Conservation (phyloP, 2,329 filamentous ascomycete species). For the Pestalotiopsis sp. region DNA sequence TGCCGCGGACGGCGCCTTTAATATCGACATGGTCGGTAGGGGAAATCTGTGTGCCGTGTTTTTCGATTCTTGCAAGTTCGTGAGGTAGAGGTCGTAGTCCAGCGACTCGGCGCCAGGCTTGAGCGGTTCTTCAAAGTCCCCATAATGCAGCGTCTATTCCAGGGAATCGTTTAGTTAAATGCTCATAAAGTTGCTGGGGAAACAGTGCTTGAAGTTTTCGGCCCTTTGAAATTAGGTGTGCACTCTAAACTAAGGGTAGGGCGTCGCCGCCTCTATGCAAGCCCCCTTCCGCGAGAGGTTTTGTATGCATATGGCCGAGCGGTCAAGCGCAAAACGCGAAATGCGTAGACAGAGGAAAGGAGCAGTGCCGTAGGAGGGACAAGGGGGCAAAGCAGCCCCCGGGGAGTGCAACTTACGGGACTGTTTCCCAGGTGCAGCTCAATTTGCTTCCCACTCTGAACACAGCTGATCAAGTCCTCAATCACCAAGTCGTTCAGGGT, state of each 20-base stretch:
- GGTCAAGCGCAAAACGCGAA: background rate
- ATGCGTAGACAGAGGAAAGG: background rate
- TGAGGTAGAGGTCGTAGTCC: constrained; percentile 59
- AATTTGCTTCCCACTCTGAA: constrained; percentile 57
- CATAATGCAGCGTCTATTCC: constrained; percentile 55
- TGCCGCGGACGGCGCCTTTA: constrained; percentile 38
- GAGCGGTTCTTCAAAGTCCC: constrained; percentile 50
- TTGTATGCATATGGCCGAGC: background rate
- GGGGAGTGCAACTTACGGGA: constrained; percentile 53
- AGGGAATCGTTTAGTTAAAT: background rate
- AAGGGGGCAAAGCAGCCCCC: too few species aligned
- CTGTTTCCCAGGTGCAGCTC: constrained; percentile 58
- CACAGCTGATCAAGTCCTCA: constrained; percentile 63
- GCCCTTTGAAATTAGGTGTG: too few species aligned
- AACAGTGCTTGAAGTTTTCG: background rate
- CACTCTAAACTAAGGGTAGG: too few species aligned
- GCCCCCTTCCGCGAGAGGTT: background rate
- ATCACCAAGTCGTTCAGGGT: constrained; percentile 59
- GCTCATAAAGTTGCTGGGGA: background rate
- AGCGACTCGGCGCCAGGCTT: constrained; percentile 44
- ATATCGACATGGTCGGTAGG: constrained; percentile 51
- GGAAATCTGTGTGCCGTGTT: constrained; percentile 50
- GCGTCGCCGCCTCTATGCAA: too few species aligned
- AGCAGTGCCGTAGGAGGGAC: background rate
- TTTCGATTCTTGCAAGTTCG: constrained; percentile 50